phyloP scores from a whole-genome alignment of 768 basidiomycete genomes.

The Mycena kentingensis region DNA sequence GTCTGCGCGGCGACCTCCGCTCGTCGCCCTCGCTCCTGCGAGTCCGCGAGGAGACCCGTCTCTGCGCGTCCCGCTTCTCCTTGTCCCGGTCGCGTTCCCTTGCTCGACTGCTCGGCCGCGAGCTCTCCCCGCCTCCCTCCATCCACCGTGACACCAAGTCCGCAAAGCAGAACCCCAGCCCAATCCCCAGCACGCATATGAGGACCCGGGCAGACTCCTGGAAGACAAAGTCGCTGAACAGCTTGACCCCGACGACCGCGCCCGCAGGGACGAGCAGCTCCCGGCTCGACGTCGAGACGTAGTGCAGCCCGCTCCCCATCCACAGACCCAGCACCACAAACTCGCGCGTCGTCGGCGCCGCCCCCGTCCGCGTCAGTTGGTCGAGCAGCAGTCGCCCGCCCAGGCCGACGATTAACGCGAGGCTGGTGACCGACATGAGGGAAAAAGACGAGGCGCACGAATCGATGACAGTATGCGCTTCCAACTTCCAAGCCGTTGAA shows the following conservation, averaged over 20 bases:
- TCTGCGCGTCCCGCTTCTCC: slow-evolving; percentile 1
- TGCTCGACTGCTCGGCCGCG: slow-evolving; percentile 33
- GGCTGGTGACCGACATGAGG: background rate
- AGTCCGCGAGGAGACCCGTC: slow-evolving; percentile 18
- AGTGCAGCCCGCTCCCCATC: slow-evolving; percentile 77
- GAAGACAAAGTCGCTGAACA: slow-evolving; percentile 61
- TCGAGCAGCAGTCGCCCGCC: slow-evolving; percentile 73
- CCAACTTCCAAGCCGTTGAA: slow-evolving; percentile 11
- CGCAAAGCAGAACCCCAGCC: slow-evolving; percentile 68
- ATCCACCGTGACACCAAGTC: slow-evolving; percentile 70
- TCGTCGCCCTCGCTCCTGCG: slow-evolving; percentile 23
- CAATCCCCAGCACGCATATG: slow-evolving; percentile 65
- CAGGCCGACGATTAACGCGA: slow-evolving; percentile 70
- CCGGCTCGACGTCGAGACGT: slow-evolving; percentile 57
- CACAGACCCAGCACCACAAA: slow-evolving; percentile 69
- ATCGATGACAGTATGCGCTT: background rate
- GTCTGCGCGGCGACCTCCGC: slow-evolving; percentile 14
- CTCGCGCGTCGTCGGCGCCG: slow-evolving; percentile 54
- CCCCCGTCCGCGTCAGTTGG: slow-evolving; percentile 50
- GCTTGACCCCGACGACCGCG: slow-evolving; percentile 59
- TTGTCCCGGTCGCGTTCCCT: slow-evolving; percentile 31
- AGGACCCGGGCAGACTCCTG: slow-evolving; percentile 58
- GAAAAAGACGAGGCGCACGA: background rate
- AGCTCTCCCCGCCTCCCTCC: slow-evolving; percentile 47
- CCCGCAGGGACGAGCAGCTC: slow-evolving; percentile 58